Base-by-base conservation (phyloP, 306 rosid genomes). In the Alnus rubra region DNA sequence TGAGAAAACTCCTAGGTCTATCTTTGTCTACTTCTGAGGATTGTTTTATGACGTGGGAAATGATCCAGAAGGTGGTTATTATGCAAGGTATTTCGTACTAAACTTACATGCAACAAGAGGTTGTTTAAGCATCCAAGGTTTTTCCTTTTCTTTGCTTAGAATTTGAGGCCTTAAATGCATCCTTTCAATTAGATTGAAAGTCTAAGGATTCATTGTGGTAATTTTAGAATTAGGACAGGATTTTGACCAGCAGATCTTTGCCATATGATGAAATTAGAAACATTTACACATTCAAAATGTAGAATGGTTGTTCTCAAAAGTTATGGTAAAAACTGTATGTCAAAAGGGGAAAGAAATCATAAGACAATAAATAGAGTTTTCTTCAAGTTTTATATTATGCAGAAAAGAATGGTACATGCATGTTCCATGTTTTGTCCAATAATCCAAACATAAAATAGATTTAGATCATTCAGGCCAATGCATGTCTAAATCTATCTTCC, bases 51-150 rank as follows among this genome's bases (percentile, higher is more conserved):
- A 93, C 81, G 97, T 93, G 30, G 96, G 96, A 81, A 93, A 93
- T 88, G 98, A 93, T 77, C 98, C 98, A 31, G 98, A 93, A 86
- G 98, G 98, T 84, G 98, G 98, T 76, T 93, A 93, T 77, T 93
- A 93, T 83, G 98, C 98, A 82, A 93, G 98, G 98, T 91, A 84
- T 49, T 82, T 79, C 39, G 68, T 44, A 30, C 52, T 76, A 79
- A 42, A 5, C 31, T 67, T 71, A 52, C 56, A 69, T 70, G 56
- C 53, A 45, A 70, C 63, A 52, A 49, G 71, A 76, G 73, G 44
- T 54, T 11, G 39, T 73, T 79, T 62, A 63, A 67, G 47, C 60
- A 49, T 53, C 68, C 23, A 31, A 83, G 53, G 55, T 3, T 59
- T 74, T 64, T 71, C 56, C 58, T 78, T 55, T 68, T 35, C 49